Percentiles rank a stretch among this genome's conserved stretches.
These are phyloP conservation scores for Lasiosphaeria miniovina DNA, from an alignment of 495 filamentous ascomycete genomes.

Conservation along the genomic window DNA sequence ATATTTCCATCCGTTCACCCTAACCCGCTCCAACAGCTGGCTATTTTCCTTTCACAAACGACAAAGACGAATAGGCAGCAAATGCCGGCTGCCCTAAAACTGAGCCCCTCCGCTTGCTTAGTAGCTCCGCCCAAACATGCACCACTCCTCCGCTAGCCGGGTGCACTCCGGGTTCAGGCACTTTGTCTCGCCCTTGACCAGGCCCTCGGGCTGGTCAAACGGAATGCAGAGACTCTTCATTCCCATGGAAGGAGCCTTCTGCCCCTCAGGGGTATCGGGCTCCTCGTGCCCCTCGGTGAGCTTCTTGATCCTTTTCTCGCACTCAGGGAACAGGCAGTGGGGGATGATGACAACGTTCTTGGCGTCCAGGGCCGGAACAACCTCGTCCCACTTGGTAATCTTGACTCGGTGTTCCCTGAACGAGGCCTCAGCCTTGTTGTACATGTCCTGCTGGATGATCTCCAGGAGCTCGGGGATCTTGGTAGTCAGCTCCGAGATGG, in stretches of 20 bases:
- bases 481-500: slow-evolving; percentile 65
- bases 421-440: slow-evolving; percentile 70
- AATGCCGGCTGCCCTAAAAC: neutral
- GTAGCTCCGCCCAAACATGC: slow-evolving; percentile 77
- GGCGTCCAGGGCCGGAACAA: slow-evolving; percentile 77
- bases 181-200: slow-evolving; percentile 77
- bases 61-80: neutral
- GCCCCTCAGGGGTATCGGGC: slow-evolving; percentile 66
- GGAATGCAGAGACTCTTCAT: slow-evolving; percentile 98
- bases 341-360: slow-evolving; percentile 92
- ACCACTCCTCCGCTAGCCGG: slow-evolving; percentile 71
- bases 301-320: slow-evolving; percentile 94
- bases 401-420: slow-evolving; percentile 75
- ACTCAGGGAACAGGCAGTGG: slow-evolving; percentile 73
- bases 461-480: slow-evolving; percentile 78
- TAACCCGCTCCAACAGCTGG: too few relatives aligned
- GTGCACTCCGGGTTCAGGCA: slow-evolving; percentile 85
- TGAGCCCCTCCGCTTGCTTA: slow-evolving; percentile 19
- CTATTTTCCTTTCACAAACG: neutral
- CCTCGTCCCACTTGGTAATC: slow-evolving; percentile 84
- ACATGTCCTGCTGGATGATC: slow-evolving; percentile 84
- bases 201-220: slow-evolving; percentile 84
- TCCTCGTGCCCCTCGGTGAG: slow-evolving; percentile 70
- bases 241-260: slow-evolving; percentile 87
- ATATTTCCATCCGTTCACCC: too few relatives aligned